Evolutionary conservation across 2,329 filamentous ascomycete species (phyloP).

Genomic region (Penicillium expansum): DNA sequence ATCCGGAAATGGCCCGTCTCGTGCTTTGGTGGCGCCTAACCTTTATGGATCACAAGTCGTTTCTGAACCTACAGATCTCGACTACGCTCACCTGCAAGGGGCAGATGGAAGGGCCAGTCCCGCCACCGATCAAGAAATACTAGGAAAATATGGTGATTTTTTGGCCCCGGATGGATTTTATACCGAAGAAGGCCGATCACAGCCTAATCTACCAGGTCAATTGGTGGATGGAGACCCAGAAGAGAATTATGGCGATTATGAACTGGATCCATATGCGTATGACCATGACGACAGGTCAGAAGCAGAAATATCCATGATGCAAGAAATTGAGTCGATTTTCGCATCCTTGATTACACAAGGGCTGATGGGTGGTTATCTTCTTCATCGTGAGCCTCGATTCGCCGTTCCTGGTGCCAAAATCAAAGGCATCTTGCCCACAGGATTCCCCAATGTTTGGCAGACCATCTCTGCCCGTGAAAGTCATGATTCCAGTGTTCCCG

Average conservation of each 20-base stretch:
- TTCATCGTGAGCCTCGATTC: conserved; percentile 71
- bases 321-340: conserved; percentile 73
- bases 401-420: conserved; percentile 70
- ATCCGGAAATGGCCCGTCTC: not conserved
- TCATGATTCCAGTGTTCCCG: conserved; percentile 64
- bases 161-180: conserved; percentile 36
- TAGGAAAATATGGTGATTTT: conserved; percentile 37
- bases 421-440: conserved; percentile 42
- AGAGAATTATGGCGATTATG: conserved; percentile 39
- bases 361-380: conserved; percentile 78
- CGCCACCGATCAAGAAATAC: conserved; percentile 10
- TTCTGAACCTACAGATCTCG: conserved; percentile 31
- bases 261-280: conserved; percentile 59
- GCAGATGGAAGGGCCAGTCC: conserved; percentile 4
- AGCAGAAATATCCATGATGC: conserved; percentile 41
- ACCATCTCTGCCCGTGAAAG: conserved; percentile 62
- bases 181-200: conserved; percentile 30
- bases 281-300: conserved; percentile 17
- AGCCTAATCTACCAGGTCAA: conserved; percentile 24
- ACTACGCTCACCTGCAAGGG: conserved; percentile 29
- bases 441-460: conserved; percentile 71
- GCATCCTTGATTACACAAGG: conserved; percentile 76
- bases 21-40: conserved; percentile 14
- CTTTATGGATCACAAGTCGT: conserved; percentile 32
- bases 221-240: conserved; percentile 31